Base-by-base conservation (phyloP, 352 stramenopile species). In the Pythium monospermum region DNA sequence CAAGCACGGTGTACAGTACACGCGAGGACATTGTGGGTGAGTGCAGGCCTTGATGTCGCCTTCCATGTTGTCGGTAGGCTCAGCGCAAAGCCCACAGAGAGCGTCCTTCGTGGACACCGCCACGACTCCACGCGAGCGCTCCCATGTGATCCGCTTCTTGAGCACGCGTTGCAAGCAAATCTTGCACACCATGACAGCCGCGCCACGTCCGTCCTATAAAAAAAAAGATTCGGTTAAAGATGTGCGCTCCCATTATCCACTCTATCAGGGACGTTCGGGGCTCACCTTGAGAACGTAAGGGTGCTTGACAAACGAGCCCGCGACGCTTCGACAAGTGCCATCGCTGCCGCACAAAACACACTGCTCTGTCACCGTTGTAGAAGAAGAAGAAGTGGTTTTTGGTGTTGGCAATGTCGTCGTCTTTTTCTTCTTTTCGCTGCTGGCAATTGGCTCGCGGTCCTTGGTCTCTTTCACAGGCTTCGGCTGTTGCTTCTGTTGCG, bases 271-370 rank as follows among this genome's bases (percentile, higher is more conserved):
- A 36, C 27, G 18, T 22, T 12, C 15, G 19, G 19, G 16, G 21
- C 42, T 56, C 38, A 85, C 76, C 71, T 88, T 76, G 15, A 88
- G 73, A n/a, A 88, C 70, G 26, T 86, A 88, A 23, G 77, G 77
- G 48, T 88, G 77, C 35, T 76, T 80, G 16, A 76, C 53, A 32
- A 84, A 71, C 39, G 62, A 59, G 7, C 59, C 52, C 1, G 45
- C 51, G 37, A 53, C 49, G 16, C 40, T 22, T 7, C 51, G 50
- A n/a, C 25, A 53, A 2, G 26, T 42, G 15, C 42, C 63, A 33
- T 71, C 61, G 15, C 64, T 62, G 18, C 64, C 64, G 38, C 77
- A 88, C 30, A 85, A 48, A 19, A 82, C 61, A 35, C 77, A 88
- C 37, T 53, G 40, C 25, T 49, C 38, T 11, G 50, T 8, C 2